Base-by-base conservation (phyloP, 2,329 filamentous ascomycete species). In the Alternaria hordeiaustralica region DNA sequence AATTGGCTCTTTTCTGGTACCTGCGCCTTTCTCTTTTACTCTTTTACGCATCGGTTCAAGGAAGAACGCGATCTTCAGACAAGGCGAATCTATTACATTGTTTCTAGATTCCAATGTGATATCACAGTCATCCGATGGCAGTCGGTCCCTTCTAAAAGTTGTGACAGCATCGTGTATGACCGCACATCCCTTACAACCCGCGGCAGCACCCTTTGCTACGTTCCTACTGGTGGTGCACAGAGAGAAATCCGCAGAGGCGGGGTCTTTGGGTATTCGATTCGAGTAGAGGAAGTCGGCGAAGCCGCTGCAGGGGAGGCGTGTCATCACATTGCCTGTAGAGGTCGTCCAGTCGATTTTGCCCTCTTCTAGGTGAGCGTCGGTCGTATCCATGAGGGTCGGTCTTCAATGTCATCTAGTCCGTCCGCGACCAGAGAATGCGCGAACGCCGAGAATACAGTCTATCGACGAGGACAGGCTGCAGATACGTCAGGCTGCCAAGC, bases 81-180 rank as follows among this genome's bases (percentile, higher is more conserved):
- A n/a, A 9, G 13, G 8, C 0, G 15, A n/a, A 15, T 36, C 13
- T 15, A n/a, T n/a, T 7, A 1, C 4, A 8, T 5, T 1, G 7
- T 36, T n/a, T n/a, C 6, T 15, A n/a, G 13, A 15, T 8, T 2
- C 5, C 0, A 15, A n/a, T 8, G 1, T 9, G 2, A 36, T n/a
- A 36, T 8, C 3, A 36, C 33, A 36, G 5, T n/a, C 33, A 41
- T 41, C 33, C 0, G 5, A 9, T 5, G 33, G 33, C 15, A 41
- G 15, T 41, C 33, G 33, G 4, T n/a, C 15, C 8, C 5, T 15
- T n/a, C 15, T 41, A 5, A 41, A 41, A n/a, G 33, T 41, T 15
- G 33, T 41, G 33, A 41, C 33, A 41, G 33, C 33, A 41, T 41
- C 33, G 8, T 41, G 33, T 5, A 41, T 9, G 8, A 41, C 15